Evolutionary conservation across 2,329 filamentous ascomycete species (phyloP), one percentile per base, ranked within the genome.

Genomic region (Sclerotinia sclerotiorum): DNA sequence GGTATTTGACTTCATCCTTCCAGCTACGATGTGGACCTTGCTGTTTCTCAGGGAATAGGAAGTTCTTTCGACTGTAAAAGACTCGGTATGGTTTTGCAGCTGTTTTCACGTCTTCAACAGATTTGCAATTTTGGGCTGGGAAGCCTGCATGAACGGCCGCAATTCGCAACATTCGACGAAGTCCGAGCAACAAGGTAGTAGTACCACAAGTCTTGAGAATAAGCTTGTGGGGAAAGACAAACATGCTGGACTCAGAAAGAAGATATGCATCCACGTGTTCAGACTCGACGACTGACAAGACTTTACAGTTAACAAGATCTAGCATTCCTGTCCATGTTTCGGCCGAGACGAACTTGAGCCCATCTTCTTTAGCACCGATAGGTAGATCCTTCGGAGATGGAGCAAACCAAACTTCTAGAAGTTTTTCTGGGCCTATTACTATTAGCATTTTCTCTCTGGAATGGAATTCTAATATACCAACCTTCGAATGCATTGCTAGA

Each of bases 61-160:
- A 99, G 81, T 97, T 98, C 88, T 99, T 99, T 79, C 95, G 91
- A 78, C 94, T 98, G 83, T 99, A 99, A 80, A 99, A 99, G 70
- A 99, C 93, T 66, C 95, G 91, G 81, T 97, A 96, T 0, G 95
- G 94, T 48, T 90, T 93, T 42, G 95, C 94, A 29, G 92, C 90
- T 56, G 90, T 88, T 24, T 87, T 84, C 69, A 93, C 86, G 24
- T 92, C 88, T 49, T 88, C 83, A 49, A 87, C 80, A 24, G 88
- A 85, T 69, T 85, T 83, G 64, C 90, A 87, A 71, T 91, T 90
- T 74, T 90, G 85, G 76, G 91, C 91, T 8, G 94, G 90, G 75
- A 98, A 98, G n/a, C 94, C 93, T 61, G 92, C 94, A 73, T 94
- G 85, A 62, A 89, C 81, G 60, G 93, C 92, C 42, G 95, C 95